Base-by-base conservation (phyloP, 371 early-diverging fungal genomes). In the Mortierella sp. region DNA sequence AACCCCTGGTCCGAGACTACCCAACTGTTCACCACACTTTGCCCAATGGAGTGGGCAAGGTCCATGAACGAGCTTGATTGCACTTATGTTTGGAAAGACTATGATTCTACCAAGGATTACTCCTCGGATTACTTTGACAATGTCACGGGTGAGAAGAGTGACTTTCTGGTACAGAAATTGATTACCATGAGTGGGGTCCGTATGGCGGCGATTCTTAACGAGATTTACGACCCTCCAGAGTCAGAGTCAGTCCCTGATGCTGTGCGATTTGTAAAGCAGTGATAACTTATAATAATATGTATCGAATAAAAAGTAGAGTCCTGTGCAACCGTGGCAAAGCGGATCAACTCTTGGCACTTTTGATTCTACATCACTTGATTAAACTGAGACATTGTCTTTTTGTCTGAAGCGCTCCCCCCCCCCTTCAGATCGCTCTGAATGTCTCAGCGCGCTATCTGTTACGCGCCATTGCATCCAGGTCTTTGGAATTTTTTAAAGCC, bases 181-280 rank as follows among this genome's bases (percentile, higher is more conserved):
- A 75, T 83, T 45, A 63, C 83, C n/a, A 79, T 75, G 83, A 75
- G 79, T 24, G 83, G 83, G 7, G 45, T 79, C n/a, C 75, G 83
- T 22, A 83, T 83, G 76, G 83, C 83, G 0, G 67, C 75, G 1
- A 71, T 83, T 38, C 70, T 83, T 38, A 83, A 83, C 63, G 63
- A 74, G 65, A 74, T 83, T 43, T 79, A 76, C 16, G 82, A 81
- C 36, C 72, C 82, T 53, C 22, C 64, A 45, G 6, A 40, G 19
- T 4, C 64, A 45, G 6, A 40, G 19, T 4, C 47, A 22, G 5
- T 45, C 43, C 47, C 11, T 13, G 41, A 11, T 13, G 13, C 52
- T 10, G 52, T 47, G n/a, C 41, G 67, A 16, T 57, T 75, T 36
- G 66, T 62, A 3, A 62, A 45, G 62, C 62, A 62, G 45, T 4